Percentiles rank a stretch among this genome's conserved stretches.
phyloP scores from a whole-genome alignment of 257 asterid species.

The Rauvolfia tetraphylla region DNA sequence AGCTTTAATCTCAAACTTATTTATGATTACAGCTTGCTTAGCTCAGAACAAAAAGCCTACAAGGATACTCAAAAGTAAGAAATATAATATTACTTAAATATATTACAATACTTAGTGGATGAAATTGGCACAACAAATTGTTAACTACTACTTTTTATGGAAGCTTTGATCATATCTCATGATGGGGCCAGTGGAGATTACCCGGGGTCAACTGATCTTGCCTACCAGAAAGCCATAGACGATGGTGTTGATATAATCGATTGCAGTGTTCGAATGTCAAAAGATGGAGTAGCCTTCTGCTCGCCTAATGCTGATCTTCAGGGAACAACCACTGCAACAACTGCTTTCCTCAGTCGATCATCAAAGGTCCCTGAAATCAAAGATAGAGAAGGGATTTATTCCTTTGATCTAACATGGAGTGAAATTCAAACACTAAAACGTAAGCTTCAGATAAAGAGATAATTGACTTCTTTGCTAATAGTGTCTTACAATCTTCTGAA shows the following conservation, averaged over 20 bases:
- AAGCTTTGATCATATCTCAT: conserved; percentile 70
- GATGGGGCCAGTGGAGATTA: conserved; percentile 92
- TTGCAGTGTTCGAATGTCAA: conserved; percentile 81
- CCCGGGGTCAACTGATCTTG: conserved; percentile 81
- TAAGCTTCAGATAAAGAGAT: conserved; percentile 26
- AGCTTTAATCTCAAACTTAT: conserved; percentile 2
- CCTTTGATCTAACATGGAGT: conserved; percentile 77
- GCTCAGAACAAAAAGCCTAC: conserved; percentile 49
- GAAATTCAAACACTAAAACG: conserved; percentile 68
- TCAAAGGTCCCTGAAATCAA: conserved; percentile 52
- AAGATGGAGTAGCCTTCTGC: conserved; percentile 87
- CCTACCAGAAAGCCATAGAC: conserved; percentile 78
- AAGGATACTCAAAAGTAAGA: conserved; percentile 47
- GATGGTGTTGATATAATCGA: conserved; percentile 89
- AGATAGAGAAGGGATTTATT: conserved; percentile 59
- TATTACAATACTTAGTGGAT: neutral
- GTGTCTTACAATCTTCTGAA: neutral
- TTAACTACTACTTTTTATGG: neutral
- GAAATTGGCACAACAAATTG: neutral
- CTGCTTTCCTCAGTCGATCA: conserved; percentile 44
- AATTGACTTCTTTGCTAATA: neutral
- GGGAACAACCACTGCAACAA: conserved; percentile 75
- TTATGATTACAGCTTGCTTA: conserved; percentile 61
- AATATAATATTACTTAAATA: neutral
- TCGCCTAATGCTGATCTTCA: conserved; percentile 64